Base-by-base conservation (phyloP, 1,139 yeast species). In the Oligophagozyma castellii region DNA sequence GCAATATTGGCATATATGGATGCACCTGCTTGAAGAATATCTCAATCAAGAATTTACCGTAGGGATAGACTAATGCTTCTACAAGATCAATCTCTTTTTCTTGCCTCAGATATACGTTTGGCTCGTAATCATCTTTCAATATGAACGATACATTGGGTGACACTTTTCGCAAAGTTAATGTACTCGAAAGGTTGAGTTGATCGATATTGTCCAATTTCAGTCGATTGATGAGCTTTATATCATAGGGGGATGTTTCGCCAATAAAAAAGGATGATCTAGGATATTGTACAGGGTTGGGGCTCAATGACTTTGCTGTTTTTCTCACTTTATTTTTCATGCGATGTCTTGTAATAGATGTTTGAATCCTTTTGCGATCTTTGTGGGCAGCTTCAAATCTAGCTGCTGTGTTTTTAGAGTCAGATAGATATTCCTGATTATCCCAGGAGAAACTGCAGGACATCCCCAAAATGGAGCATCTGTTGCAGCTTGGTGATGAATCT, bases 251-350 rank as follows among this genome's bases (percentile, higher is more conserved):
- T 0, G 84, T 74, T 1, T 84, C 72, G 0, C 92, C 92, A 16
- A 77, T 71, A 43, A 71, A 76, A 46, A 76, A 77, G 20, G 83
- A 73, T 1, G 86, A 76, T 32, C 89, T 56, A 2, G 92, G 89
- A 40, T 70, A 76, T 43, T 75, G 86, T n/a, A n/a, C n/a, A n/a
- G n/a, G n/a, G n/a, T n/a, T n/a, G n/a, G n/a, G n/a, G n/a, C n/a
- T n/a, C n/a, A n/a, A n/a, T n/a, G n/a, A n/a, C n/a, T n/a, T n/a
- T n/a, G n/a, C n/a, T n/a, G n/a, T n/a, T n/a, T n/a, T n/a, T n/a
- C n/a, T n/a, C n/a, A n/a, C n/a, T n/a, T n/a, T n/a, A n/a, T n/a
- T n/a, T n/a, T n/a, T n/a, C n/a, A n/a, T n/a, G n/a, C n/a, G n/a
- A n/a, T n/a, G n/a, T n/a, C n/a, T n/a, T n/a, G n/a, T n/a, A n/a